These are phyloP conservation scores for Tephrocybe sp. DNA, from an alignment of 768 basidiomycete species.

Conservation along the genomic window DNA sequence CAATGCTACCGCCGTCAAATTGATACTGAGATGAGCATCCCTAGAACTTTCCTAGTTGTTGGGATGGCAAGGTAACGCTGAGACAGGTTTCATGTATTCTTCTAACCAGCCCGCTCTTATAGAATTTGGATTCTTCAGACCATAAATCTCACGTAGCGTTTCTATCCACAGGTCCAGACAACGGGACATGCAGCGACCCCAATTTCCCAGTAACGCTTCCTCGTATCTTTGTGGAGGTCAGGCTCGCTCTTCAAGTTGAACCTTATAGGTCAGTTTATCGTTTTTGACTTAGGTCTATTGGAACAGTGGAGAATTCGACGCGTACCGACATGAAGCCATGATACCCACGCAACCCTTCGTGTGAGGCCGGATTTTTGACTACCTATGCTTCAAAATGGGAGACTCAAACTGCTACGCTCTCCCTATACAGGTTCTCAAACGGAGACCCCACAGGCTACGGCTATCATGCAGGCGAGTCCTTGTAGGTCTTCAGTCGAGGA, in stretches of 20 bases:
- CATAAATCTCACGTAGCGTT: conserved; percentile 42
- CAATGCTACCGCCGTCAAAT: neutral
- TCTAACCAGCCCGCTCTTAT: conserved; percentile 10
- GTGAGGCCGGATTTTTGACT: conserved; percentile 19
- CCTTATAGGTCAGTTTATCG: too few species aligned
- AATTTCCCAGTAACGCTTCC: conserved; percentile 38
- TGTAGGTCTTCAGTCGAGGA: too few species aligned
- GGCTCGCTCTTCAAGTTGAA: neutral
- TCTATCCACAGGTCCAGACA: conserved; percentile 39
- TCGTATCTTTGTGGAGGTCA: conserved; percentile 42
- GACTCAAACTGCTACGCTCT: neutral
- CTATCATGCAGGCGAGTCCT: conserved; percentile 30
- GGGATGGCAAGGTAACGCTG: conserved; percentile 33
- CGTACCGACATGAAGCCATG: conserved; percentile 26
- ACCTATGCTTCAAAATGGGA: neutral
- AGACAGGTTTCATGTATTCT: too few species aligned
- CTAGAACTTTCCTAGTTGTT: conserved; percentile 33
- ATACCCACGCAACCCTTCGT: conserved; percentile 35
- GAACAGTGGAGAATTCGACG: conserved; percentile 23
- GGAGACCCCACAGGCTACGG: conserved; percentile 49
- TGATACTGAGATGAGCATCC: neutral
- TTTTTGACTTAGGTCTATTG: conserved; percentile 37
- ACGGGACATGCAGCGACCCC: conserved; percentile 36
- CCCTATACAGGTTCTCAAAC: conserved; percentile 26
- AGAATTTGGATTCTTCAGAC: conserved; percentile 39